These are phyloP conservation scores for Neoboletus magnificus DNA, from an alignment of 768 basidiomycete genomes.

Conservation along the genomic window DNA sequence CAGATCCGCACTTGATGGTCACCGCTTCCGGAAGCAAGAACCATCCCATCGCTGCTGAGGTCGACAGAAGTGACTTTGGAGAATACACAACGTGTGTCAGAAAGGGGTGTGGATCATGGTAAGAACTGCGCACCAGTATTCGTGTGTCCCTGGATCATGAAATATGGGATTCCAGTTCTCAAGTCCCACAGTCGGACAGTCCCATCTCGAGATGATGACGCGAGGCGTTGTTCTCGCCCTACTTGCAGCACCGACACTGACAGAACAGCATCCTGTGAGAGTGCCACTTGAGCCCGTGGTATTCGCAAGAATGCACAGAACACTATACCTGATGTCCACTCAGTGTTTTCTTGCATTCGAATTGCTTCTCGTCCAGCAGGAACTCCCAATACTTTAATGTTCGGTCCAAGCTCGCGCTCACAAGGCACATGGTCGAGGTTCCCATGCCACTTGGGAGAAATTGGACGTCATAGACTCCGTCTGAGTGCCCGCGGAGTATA, in stretches of 20 bases:
- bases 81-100: slow-evolving; percentile 8
- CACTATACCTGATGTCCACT: slow-evolving; percentile 26
- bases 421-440: slow-evolving; percentile 29
- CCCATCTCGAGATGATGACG: slow-evolving; percentile 38
- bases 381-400: slow-evolving; percentile 48
- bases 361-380: slow-evolving; percentile 21
- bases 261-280: slow-evolving; percentile 30
- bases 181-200: slow-evolving; percentile 37
- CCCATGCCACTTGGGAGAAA: slow-evolving; percentile 23
- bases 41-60: slow-evolving; percentile 30
- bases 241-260: slow-evolving; percentile 31
- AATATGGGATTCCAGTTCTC: slow-evolving; percentile 29
- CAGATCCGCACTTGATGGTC: slow-evolving; percentile 38
- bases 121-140: slow-evolving; percentile 31
- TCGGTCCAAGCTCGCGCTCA: slow-evolving; percentile 29
- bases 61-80: slow-evolving; percentile 37
- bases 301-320: not conserved
- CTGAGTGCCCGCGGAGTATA: slow-evolving; percentile 26
- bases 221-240: slow-evolving; percentile 32
- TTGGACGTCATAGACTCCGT: slow-evolving; percentile 32
- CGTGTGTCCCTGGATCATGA: slow-evolving; percentile 36
- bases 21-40: slow-evolving; percentile 37
- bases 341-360: slow-evolving; percentile 30
- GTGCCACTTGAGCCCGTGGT: not conserved
- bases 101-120: slow-evolving; percentile 14